Evolutionary conservation across 805 yeast species (phyloP), one percentile per base, ranked within the genome.

Genomic region (Osmozyma mogii): DNA sequence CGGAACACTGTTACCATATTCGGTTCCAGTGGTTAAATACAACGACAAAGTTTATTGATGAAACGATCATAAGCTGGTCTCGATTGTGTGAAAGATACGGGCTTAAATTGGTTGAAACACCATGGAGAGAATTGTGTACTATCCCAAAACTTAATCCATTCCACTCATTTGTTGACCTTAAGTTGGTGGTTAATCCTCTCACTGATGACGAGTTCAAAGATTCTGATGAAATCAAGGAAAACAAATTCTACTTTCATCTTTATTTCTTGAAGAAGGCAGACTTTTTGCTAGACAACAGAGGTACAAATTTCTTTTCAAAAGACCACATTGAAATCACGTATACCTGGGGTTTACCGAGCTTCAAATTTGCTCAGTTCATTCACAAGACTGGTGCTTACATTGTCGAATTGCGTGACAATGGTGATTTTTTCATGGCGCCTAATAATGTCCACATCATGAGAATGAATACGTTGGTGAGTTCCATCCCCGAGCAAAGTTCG

Each of bases 21-120:
- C 65, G 95, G 27, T 53, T 89, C 9, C 96, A 92, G 50, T 92
- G 99, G 99, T 58, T 89, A 18, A 84, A 82, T 36, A 77, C 95
- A 0, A 85, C 97, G 0, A 81, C 94, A 2, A 83, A 82, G 48
- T 56, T 58, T 30, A 52, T 58, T 24, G 96, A 87, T 35, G 94
- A 87, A 40, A 63, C 82, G 9, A 65, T 87, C 24, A 75, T 68
- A 25, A 69, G 74, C 27, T 81, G 96, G 84, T 72, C 85, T 0
- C 68, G 95, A 32, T 62, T 79, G 27, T 84, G 95, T 44, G 95
- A 85, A 35, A 55, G 94, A 31, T 84, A 84, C 47, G 96, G 96
- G 0, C 64, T 92, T 36, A 62, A 58, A 30, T 45, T 66, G 24
- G 92, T 88, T 12, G 96, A 89, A 47, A 79, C 88, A 0, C 97